These are phyloP conservation scores for Rubia occidens DNA, from an alignment of 305 asterid genomes.

Conservation along the genomic window DNA sequence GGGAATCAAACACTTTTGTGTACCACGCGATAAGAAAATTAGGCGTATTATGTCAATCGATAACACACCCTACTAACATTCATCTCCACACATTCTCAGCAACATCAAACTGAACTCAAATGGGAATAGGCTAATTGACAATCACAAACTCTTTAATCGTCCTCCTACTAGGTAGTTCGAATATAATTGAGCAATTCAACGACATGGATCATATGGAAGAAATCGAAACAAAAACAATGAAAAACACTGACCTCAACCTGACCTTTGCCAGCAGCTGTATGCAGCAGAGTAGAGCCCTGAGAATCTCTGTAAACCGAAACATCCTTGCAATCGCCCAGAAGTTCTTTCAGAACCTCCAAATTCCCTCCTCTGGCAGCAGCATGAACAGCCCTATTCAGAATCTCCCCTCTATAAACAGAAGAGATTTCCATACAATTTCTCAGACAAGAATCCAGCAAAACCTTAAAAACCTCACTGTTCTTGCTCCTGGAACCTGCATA, in stretches of 20 bases:
- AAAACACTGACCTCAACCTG: conserved; percentile 53
- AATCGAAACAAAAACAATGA: neutral
- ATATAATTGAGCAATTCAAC: too few relatives aligned
- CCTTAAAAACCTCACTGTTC: conserved; percentile 41
- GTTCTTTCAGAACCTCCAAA: conserved; percentile 45
- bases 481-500: conserved; percentile 72
- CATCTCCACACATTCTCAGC: too few relatives aligned
- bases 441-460: conserved; percentile 35
- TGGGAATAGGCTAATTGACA: too few relatives aligned
- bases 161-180: too few relatives aligned
- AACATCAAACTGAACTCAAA: too few relatives aligned
- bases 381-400: conserved; percentile 62
- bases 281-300: conserved; percentile 60
- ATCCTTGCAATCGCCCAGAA: conserved; percentile 48
- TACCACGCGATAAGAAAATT: too few relatives aligned
- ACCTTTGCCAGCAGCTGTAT: conserved; percentile 65
- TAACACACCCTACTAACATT: too few relatives aligned
- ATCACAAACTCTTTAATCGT: too few relatives aligned
- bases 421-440: conserved; percentile 24
- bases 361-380: conserved; percentile 81
- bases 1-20: too few relatives aligned
- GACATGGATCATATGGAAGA: neutral
- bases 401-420: conserved; percentile 37
- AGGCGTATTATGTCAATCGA: too few relatives aligned
- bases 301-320: conserved; percentile 58